Conservation (phyloP, 208 protist species). For the Wallacemonas rigidus region DNA sequence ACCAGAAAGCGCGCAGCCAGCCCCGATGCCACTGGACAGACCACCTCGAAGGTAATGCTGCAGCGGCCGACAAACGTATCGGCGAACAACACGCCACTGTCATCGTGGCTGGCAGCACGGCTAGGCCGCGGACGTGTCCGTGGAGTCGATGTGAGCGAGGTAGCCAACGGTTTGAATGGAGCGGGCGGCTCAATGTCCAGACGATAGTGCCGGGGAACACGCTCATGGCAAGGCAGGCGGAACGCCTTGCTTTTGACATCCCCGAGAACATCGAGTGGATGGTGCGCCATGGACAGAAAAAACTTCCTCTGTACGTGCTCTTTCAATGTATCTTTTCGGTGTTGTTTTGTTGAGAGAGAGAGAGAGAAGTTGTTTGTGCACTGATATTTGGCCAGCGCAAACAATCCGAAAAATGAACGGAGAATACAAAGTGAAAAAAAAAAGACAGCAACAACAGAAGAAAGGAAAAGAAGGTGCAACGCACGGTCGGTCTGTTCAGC, state of each 20-base stretch:
- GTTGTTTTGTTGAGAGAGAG: too few relatives aligned
- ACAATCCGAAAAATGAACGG: too few relatives aligned
- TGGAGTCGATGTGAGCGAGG: background rate
- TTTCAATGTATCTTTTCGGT: too few relatives aligned
- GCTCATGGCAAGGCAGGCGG: background rate
- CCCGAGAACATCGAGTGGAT: background rate
- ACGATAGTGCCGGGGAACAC: constrained; percentile 10
- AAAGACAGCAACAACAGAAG: too few relatives aligned
- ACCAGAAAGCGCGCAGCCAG: constrained; percentile 29
- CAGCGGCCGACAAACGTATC: constrained; percentile 29
- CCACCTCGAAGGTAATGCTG: constrained; percentile 37
- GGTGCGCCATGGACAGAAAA: background rate
- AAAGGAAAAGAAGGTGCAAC: too few relatives aligned
- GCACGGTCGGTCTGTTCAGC: too few relatives aligned
- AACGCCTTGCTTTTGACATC: constrained; percentile 1
- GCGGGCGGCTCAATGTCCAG: constrained; percentile 10
- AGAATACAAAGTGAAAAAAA: too few relatives aligned
- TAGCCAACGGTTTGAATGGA: background rate
- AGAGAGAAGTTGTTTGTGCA: too few relatives aligned
- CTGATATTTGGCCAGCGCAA: too few relatives aligned
- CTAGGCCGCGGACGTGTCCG: background rate
- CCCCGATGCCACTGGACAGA: background rate
- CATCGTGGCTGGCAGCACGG: background rate
- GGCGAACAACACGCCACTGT: background rate
- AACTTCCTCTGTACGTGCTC: too few relatives aligned